Evolutionary conservation across 2,329 filamentous ascomycete genomes (phyloP).

Genomic region (Byssochlamys sp.): DNA sequence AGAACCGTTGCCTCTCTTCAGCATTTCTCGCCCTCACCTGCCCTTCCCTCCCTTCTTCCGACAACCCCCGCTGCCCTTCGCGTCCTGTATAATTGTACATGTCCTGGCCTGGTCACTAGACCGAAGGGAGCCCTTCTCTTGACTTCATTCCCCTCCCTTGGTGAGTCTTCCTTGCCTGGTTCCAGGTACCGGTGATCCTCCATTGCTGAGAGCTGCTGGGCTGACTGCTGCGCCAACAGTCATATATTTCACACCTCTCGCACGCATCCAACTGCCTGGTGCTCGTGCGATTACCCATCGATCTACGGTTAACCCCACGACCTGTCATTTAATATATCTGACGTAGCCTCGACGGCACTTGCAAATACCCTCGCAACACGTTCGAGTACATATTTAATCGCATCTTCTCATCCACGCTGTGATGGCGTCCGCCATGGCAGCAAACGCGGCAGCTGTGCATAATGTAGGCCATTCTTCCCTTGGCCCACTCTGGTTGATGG

Average conservation of each 20-base stretch:
- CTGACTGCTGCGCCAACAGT: constrained; percentile 12
- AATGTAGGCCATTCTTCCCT: constrained; percentile 21
- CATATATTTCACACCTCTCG: constrained; percentile 15
- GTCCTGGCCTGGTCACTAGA: constrained; percentile 16
- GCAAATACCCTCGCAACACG: constrained; percentile 11
- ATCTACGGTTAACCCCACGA: constrained; percentile 11
- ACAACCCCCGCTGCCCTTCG: constrained; percentile 18
- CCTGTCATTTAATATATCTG: constrained; percentile 13
- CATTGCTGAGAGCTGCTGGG: neutral
- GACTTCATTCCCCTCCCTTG: constrained; percentile 6
- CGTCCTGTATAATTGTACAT: constrained; percentile 23
- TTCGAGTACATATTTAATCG: constrained; percentile 18
- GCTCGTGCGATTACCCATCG: constrained; percentile 21
- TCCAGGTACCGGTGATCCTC: constrained; percentile 4
- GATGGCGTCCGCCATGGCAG: constrained; percentile 29
- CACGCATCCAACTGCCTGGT: constrained; percentile 22
- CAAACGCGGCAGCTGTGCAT: constrained; percentile 27
- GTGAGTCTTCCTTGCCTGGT: constrained; percentile 10
- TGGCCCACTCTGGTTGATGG: neutral
- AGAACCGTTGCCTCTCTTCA: constrained; percentile 4
- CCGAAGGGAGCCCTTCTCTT: constrained; percentile 7
- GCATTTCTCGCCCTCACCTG: constrained; percentile 2
- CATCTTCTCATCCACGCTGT: constrained; percentile 11
- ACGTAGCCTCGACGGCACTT: constrained; percentile 8
- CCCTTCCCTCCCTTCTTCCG: constrained; percentile 11